Base-by-base conservation (phyloP, 345 rosid genomes). In the Psidium guajava region DNA sequence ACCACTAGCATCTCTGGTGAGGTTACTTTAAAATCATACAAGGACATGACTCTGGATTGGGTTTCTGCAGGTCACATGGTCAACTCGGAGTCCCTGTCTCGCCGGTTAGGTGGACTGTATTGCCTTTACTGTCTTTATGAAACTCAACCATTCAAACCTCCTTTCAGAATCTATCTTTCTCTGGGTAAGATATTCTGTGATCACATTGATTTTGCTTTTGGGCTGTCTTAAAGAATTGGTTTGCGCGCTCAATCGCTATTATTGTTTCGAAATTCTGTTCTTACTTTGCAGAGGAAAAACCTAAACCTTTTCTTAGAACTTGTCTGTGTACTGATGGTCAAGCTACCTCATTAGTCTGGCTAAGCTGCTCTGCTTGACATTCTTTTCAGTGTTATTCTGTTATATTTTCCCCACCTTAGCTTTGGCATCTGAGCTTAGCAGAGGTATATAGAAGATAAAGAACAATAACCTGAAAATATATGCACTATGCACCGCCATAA, bases 71-170 rank as follows among this genome's bases (percentile, higher is more conserved):
- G 98, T 89, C 91, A 93, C 87, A 90, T 97, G 90, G 69, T 91
- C 74, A 86, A 89, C 81, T 61, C 83, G 84, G 89, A 83, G 86
- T 92, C 96, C 47, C 93, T 97, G 52, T 91, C 94, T 83, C 83
- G 82, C 83, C 92, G 95, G 87, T 89, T 95, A n/a, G 98, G 98
- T 59, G 98, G 96, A 58, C 91, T 97, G 28, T 95, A 95, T 90
- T 97, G 98, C 94, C 97, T 97, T 69, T 95, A 91, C 90, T 97
- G 96, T 89, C 95, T 95, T 55, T 90, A 95, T 85, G 98, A 93
- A 90, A 91, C 92, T 90, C 97, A 97, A 87, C 98, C 96, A 54
- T 97, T 92, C 85, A 93, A 93, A 89, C 97, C 96, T 87, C 91
- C 96, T 87, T 95, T 92, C 89, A 89, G 85, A 64, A 89, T 96